Evolutionary conservation across 805 yeast genomes (phyloP).

Genomic region (Candida chilensis): DNA sequence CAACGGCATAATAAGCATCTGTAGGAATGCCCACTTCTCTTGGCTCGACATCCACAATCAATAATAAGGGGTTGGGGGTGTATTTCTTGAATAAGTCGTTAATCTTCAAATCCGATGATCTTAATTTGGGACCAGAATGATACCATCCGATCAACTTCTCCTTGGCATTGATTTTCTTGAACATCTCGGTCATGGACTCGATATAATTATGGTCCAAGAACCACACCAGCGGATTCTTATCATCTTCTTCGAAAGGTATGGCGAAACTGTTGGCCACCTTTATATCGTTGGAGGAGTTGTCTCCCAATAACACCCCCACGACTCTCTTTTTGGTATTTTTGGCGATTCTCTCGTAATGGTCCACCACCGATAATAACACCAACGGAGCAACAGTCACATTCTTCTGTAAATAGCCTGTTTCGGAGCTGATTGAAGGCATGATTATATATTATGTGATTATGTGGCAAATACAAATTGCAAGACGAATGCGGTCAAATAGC

Average conservation of each 20-base stretch:
- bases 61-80: slow-evolving; percentile 69
- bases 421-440: slow-evolving; percentile 21
- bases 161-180: slow-evolving; percentile 93
- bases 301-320: slow-evolving; percentile 91
- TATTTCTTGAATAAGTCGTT: slow-evolving; percentile 85
- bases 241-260: slow-evolving; percentile 97
- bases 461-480: too few relatives aligned
- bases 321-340: slow-evolving; percentile 72
- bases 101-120: slow-evolving; percentile 80
- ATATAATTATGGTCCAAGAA: slow-evolving; percentile 94
- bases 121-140: slow-evolving; percentile 93
- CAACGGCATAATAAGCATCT: slow-evolving; percentile 88
- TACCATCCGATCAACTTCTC: slow-evolving; percentile 98
- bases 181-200: slow-evolving; percentile 96
- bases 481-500: too few relatives aligned
- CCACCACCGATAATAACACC: slow-evolving; percentile 88
- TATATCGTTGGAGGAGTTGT: slow-evolving; percentile 44
- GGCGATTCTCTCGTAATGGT: slow-evolving; percentile 86
- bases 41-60: slow-evolving; percentile 89
- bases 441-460: too few relatives aligned
- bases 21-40: slow-evolving; percentile 87
- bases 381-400: slow-evolving; percentile 91
- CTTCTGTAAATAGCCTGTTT: slow-evolving; percentile 29
- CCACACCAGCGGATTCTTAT: slow-evolving; percentile 87
- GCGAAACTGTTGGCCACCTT: slow-evolving; percentile 91